phyloP scores from a whole-genome alignment of 441 rosid species.

The Syzygium malaccense region DNA sequence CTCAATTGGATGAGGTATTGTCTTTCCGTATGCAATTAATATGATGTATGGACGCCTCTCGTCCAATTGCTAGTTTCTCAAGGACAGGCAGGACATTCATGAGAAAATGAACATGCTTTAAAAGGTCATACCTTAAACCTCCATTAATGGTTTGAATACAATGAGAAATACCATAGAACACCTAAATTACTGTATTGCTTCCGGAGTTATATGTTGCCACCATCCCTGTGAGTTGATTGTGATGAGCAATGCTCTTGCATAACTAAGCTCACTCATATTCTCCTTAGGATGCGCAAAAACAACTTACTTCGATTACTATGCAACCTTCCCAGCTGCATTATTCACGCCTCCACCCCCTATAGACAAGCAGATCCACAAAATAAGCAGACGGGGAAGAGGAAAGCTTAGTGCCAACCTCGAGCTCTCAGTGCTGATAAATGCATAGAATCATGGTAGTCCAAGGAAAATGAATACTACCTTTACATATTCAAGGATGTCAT shows the following conservation, averaged over 20 bases:
- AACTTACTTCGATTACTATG: not conserved
- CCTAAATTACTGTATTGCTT: not conserved
- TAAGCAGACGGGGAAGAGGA: not conserved
- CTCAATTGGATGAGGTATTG: not conserved
- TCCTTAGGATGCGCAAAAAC: not conserved
- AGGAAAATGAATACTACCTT: slow-evolving; percentile 13
- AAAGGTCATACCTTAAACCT: not conserved
- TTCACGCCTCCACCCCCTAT: not conserved
- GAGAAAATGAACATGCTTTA: not conserved
- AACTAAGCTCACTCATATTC: not conserved
- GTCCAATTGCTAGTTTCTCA: not conserved
- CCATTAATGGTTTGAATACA: not conserved
- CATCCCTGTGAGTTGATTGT: not conserved
- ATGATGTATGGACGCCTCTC: not conserved
- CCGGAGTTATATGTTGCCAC: not conserved
- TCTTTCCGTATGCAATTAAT: not conserved
- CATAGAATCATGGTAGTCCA: not conserved
- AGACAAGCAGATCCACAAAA: not conserved
- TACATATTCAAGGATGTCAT: slow-evolving; percentile 27
- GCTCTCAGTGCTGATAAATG: not conserved
- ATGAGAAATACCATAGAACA: not conserved
- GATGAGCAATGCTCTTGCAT: not conserved
- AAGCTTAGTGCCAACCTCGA: not conserved
- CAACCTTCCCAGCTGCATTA: not conserved
- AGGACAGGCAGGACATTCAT: not conserved